phyloP scores from a whole-genome alignment of 345 rosid species.

The Brassica incana region DNA sequence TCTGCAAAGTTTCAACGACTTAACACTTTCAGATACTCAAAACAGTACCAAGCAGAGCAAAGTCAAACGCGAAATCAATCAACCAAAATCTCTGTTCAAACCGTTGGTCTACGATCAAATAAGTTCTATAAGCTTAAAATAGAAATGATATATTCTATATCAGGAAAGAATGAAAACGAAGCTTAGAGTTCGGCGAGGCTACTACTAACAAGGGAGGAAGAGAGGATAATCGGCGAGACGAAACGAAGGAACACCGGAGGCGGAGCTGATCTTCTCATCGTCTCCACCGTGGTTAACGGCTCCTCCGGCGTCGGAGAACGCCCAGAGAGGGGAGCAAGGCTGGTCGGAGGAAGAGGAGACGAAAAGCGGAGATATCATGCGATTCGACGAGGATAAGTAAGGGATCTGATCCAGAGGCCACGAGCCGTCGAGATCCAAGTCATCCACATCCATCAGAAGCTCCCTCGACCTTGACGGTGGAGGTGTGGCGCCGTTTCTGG shows the following conservation, averaged over 20 bases:
- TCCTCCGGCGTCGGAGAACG: constrained; percentile 57
- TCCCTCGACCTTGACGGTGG: constrained; percentile 45
- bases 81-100: constrained; percentile 7
- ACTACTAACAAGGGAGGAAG: constrained; percentile 64
- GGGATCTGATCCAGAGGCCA: constrained; percentile 83
- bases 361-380: constrained; percentile 56
- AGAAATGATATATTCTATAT: constrained; percentile 12
- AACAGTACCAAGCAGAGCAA: not conserved
- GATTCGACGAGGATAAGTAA: constrained; percentile 44
- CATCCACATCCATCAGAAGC: constrained; percentile 60
- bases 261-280: constrained; percentile 42
- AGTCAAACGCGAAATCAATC: constrained; percentile 31
- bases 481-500: constrained; percentile 32
- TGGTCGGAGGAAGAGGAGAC: constrained; percentile 51
- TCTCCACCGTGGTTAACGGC: not conserved
- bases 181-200: constrained; percentile 31
- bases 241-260: constrained; percentile 34
- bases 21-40: constrained; percentile 7
- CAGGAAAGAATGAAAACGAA: not conserved
- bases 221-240: constrained; percentile 53
- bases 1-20: constrained; percentile 44
- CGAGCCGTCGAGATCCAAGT: constrained; percentile 62
- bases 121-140: not conserved
- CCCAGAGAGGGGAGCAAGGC: constrained; percentile 91
- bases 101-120: not conserved